A percentile compares a stretch with the other conserved stretches of the same genome.
phyloP scores from a whole-genome alignment of 2,329 filamentous ascomycete species.

The Ophiostoma novo-ulmi region DNA sequence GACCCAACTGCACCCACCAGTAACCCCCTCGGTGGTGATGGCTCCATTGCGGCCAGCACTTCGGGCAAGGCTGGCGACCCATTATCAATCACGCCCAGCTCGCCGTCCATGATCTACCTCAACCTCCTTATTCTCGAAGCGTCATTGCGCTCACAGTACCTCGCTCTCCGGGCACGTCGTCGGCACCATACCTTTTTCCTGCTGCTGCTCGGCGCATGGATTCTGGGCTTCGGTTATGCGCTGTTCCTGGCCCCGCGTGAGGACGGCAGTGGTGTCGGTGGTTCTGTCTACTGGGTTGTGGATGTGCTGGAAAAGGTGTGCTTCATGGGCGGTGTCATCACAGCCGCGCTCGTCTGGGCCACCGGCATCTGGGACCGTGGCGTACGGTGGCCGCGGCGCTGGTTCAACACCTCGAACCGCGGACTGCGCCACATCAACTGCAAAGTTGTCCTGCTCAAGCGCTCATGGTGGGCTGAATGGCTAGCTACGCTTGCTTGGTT shows the following conservation, averaged over 20 bases:
- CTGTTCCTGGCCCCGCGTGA: slow-evolving; percentile 94
- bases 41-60: slow-evolving; percentile 41
- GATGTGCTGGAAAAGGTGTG: slow-evolving; percentile 87
- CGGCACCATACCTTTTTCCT: slow-evolving; percentile 93
- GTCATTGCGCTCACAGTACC: slow-evolving; percentile 85
- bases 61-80: slow-evolving; percentile 58
- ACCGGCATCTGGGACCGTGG: slow-evolving; percentile 96
- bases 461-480: slow-evolving; percentile 74
- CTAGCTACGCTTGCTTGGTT: slow-evolving; percentile 69
- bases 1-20: neutral
- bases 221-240: slow-evolving; percentile 77
- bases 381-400: slow-evolving; percentile 86
- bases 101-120: slow-evolving; percentile 93
- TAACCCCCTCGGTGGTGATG: slow-evolving; percentile 27
- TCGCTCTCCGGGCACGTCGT: slow-evolving; percentile 79
- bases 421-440: slow-evolving; percentile 90
- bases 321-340: slow-evolving; percentile 85
- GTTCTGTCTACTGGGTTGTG: slow-evolving; percentile 93
- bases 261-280: slow-evolving; percentile 84
- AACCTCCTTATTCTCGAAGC: slow-evolving; percentile 96
- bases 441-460: slow-evolving; percentile 85
- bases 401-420: slow-evolving; percentile 83
- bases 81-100: slow-evolving; percentile 75
- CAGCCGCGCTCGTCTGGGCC: slow-evolving; percentile 80
- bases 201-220: slow-evolving; percentile 72